Base-by-base conservation (phyloP, 2,329 filamentous ascomycete genomes). In the Diaporthe citriasiana region DNA sequence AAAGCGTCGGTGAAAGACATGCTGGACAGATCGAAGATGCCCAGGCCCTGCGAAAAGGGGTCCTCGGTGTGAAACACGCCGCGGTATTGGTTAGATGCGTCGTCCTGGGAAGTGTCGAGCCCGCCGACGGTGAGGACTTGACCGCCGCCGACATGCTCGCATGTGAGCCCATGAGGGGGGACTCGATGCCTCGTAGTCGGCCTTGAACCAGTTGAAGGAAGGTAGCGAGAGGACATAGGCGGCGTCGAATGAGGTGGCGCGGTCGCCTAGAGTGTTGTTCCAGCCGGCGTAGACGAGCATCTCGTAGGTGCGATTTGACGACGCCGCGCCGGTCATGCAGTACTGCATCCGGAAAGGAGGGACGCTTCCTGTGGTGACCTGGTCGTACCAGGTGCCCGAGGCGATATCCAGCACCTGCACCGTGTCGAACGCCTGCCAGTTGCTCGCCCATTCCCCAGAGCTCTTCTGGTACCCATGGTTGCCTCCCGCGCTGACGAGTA, bases 121-220 rank as follows among this genome's bases (percentile, higher is more conserved):
- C 82, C 84, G 0, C 82, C 81, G 59, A 84, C 83, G 55, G 81
- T 83, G 63, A 86, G 79, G 55, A 85, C 79, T 71, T 85, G 83
- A n/a, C 84, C 81, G 1, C 77, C 80, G 19, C 81, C 81, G 1
- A 82, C 79, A 15, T 82, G 75, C 59, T 78, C 78, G 25, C 78
- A 79, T n/a, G 71, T 77, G 12, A 77, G 71, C 17, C 74, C 76
- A 53, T 77, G 76, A 12, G 77, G 76, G 5, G 5, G 78, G 78
- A 51, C 73, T 72, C n/a, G 66, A 47, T 17, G 77, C 51, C 12
- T 65, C 38, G 71, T 79, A 78, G 55, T 76, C 55, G 5, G 77
- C 77, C 71, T 76, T 74, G 71, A 76, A 75, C 78, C 78, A 78
- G 73, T 77, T 73, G 59, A 79, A 79, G 3, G 77, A 76, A 0